Percentiles rank a stretch among this genome's conserved stretches.
These are phyloP conservation scores for Coemansia sp. DNA, from an alignment of 371 early-diverging fungal genomes.

Conservation along the genomic window DNA sequence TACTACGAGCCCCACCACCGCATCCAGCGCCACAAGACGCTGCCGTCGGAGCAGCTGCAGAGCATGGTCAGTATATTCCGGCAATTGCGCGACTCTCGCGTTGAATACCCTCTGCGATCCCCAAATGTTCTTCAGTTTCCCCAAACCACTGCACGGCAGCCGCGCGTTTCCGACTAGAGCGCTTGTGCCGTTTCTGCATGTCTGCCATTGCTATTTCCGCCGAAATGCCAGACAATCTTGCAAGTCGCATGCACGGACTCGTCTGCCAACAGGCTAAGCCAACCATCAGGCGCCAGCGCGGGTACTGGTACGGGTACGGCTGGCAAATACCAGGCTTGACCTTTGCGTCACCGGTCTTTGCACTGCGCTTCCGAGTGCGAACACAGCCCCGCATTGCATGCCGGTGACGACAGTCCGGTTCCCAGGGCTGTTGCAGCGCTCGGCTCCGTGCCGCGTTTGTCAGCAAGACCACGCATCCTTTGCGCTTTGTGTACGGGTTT, in stretches of 20 bases:
- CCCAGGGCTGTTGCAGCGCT: too few species aligned
- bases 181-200: too few species aligned
- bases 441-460: too few species aligned
- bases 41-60: constrained; percentile 40
- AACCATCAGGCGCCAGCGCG: neutral
- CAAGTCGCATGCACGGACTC: neutral
- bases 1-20: constrained; percentile 38
- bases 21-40: constrained; percentile 46
- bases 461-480: too few species aligned
- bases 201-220: neutral
- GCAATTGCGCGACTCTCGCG: neutral
- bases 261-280: neutral
- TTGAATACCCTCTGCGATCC: neutral
- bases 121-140: neutral
- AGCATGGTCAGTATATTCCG: constrained; percentile 17
- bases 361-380: too few species aligned
- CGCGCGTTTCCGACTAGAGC: too few species aligned
- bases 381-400: too few species aligned
- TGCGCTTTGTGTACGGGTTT: too few species aligned
- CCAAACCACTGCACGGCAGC: too few species aligned
- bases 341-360: too few species aligned
- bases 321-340: too few species aligned
- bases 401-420: too few species aligned
- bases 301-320: neutral
- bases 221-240: neutral